Base-by-base conservation (phyloP, 2,329 filamentous ascomycete species). In the Chrysosporium keratinophilum region DNA sequence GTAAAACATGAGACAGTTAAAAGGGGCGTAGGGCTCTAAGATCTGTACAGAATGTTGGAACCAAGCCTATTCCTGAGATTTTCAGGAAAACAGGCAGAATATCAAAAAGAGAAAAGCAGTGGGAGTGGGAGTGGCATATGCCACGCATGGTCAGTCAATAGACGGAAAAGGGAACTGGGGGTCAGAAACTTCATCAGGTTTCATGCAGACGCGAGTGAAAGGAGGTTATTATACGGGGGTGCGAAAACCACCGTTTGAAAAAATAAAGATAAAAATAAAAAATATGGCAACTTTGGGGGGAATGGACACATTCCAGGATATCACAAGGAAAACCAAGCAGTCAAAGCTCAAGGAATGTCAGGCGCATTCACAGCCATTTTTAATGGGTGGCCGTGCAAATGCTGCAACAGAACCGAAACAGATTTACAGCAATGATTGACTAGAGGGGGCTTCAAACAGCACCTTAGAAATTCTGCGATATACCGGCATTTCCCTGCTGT, bases 391-490 rank as follows among this genome's bases (percentile, higher is more conserved):
- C 5, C 20, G 37, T 10, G 15, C 15, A 37, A 48, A 39, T 12
- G 37, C 12, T 6, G 33, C 12, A 33, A 33, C 23, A 45, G n/a
- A 33, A 5, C n/a, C 3, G 35, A 12, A 45, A 28, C 23, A 23
- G 19, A 45, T 45, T 43, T 49, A 39, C 5, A 48, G 34, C 19
- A 40, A 35, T 10, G 34, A 23, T 14, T 19, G 2, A 19, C 39
- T 31, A 14, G 34, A 49, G 34, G 17, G 31, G 3, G 4, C 28
- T 17, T 12, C 2, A 31, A 45, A 11, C n/a, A 39, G n/a, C 37
- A 19, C 15, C 33, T 58, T 80, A 97, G 64, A 98, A 98, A 71
- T 98, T 98, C 72, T 97, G 93, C 33, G 93, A 87, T 64, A 98
- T 96, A 56, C 93, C 93, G 39, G 88, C 88, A 63, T 87, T 95